phyloP scores from a whole-genome alignment of 257 asterid genomes.

The Capsicum baccatum region DNA sequence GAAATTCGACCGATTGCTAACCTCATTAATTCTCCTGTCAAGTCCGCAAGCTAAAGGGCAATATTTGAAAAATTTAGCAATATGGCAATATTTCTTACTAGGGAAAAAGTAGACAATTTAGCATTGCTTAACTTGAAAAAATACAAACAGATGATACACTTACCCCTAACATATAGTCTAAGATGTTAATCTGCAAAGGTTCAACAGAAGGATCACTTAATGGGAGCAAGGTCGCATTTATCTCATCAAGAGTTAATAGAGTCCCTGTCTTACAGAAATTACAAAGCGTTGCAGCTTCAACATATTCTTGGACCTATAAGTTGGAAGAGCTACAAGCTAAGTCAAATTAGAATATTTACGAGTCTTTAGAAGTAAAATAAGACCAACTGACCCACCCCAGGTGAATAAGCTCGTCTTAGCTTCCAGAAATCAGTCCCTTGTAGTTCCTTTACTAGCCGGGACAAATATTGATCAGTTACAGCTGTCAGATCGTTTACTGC shows the following conservation, averaged over 20 bases:
- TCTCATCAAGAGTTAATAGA: slow-evolving; percentile 76
- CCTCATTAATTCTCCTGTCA: slow-evolving; percentile 97
- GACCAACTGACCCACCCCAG: slow-evolving; percentile 63
- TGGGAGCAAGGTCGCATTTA: slow-evolving; percentile 66
- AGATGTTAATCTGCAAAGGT: slow-evolving; percentile 86
- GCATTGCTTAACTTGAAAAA: background rate
- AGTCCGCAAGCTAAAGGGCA: slow-evolving; percentile 77
- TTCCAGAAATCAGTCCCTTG: slow-evolving; percentile 95
- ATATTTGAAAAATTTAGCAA: slow-evolving; percentile 29
- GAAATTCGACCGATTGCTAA: slow-evolving; percentile 95
- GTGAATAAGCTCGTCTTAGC: slow-evolving; percentile 92
- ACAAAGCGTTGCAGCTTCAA: slow-evolving; percentile 92
- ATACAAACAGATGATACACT: slow-evolving; percentile 36
- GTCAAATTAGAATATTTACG: slow-evolving; percentile 19
- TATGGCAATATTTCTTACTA: slow-evolving; percentile 10
- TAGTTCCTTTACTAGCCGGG: slow-evolving; percentile 80
- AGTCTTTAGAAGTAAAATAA: slow-evolving; percentile 29
- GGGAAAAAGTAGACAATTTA: background rate
- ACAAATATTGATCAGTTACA: slow-evolving; percentile 66
- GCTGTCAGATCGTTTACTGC: slow-evolving; percentile 84
- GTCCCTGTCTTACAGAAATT: slow-evolving; percentile 83
- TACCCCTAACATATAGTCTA: slow-evolving; percentile 93
- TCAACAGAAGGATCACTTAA: slow-evolving; percentile 73
- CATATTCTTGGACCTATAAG: slow-evolving; percentile 84
- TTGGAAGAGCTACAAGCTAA: slow-evolving; percentile 34